Conservation (phyloP, 1,284 basidiomycete species). For the Boletellus sp. region DNA sequence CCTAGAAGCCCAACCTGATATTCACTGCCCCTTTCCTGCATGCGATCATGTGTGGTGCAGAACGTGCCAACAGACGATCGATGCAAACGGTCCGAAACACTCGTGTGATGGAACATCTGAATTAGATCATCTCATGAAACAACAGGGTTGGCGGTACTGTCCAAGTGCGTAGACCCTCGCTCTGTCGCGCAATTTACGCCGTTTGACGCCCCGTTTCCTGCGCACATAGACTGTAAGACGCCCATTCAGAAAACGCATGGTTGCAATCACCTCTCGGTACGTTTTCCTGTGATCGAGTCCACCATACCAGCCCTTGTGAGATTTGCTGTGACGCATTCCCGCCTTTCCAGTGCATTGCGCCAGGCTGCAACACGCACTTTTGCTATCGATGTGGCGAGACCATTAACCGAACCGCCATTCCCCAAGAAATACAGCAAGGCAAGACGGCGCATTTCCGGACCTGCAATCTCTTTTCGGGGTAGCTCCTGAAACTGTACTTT, state of each 20-base stretch:
- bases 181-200: not conserved
- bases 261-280: slow-evolving; percentile 64
- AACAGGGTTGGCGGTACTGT: slow-evolving; percentile 55
- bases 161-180: slow-evolving; percentile 40
- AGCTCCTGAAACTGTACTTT: too few relatives aligned
- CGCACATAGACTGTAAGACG: slow-evolving; percentile 48
- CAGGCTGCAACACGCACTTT: slow-evolving; percentile 61
- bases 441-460: slow-evolving; percentile 43
- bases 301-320: not conserved
- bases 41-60: slow-evolving; percentile 54
- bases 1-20: slow-evolving; percentile 38
- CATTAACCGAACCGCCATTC: slow-evolving; percentile 48
- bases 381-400: slow-evolving; percentile 53
- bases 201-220: not conserved
- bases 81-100: slow-evolving; percentile 39
- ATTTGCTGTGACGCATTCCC: too few relatives aligned
- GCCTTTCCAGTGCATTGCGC: slow-evolving; percentile 46
- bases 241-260: slow-evolving; percentile 54
- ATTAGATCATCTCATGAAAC: slow-evolving; percentile 48
- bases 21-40: slow-evolving; percentile 43
- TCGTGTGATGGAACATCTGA: slow-evolving; percentile 57
- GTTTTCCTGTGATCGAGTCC: slow-evolving; percentile 14
- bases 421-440: slow-evolving; percentile 41
- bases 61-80: slow-evolving; percentile 45
- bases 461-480: slow-evolving; percentile 36